Percentiles rank a stretch among this genome's conserved stretches.
phyloP scores from a whole-genome alignment of 441 rosid genomes.

The Pelargonium cotyledonis region DNA sequence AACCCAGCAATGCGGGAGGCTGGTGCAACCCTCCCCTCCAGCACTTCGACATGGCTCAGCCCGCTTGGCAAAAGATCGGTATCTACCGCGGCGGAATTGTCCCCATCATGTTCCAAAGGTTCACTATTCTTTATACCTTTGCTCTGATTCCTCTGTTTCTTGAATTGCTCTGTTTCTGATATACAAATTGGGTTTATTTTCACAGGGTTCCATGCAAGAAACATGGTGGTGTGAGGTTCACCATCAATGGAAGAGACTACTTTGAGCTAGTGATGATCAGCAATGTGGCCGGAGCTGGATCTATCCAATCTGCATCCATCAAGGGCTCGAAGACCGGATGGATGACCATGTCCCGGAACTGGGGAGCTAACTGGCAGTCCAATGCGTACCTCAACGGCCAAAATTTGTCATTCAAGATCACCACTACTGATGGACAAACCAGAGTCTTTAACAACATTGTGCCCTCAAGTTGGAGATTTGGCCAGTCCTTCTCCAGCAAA shows the following conservation, averaged over 20 bases:
- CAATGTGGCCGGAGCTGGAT: slow-evolving; percentile 49
- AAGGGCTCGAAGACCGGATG: slow-evolving; percentile 55
- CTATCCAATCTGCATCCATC: slow-evolving; percentile 41
- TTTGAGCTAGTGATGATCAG: slow-evolving; percentile 45
- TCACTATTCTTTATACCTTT: neutral
- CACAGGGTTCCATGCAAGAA: slow-evolving; percentile 59
- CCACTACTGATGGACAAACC: slow-evolving; percentile 47
- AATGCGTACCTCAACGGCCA: slow-evolving; percentile 46
- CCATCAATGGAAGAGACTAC: slow-evolving; percentile 60
- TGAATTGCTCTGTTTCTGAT: too few relatives aligned
- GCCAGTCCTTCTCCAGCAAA: slow-evolving; percentile 45
- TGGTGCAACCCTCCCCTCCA: slow-evolving; percentile 78
- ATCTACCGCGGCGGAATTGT: slow-evolving; percentile 59
- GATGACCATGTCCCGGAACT: slow-evolving; percentile 63
- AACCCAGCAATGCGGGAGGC: slow-evolving; percentile 51
- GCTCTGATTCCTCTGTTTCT: too few relatives aligned
- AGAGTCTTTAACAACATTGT: slow-evolving; percentile 33
- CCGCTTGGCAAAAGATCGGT: slow-evolving; percentile 68
- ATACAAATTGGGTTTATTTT: neutral
- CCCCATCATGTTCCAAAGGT: slow-evolving; percentile 61
- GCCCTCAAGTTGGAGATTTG: slow-evolving; percentile 55
- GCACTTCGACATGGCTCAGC: slow-evolving; percentile 74
- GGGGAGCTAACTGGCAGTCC: slow-evolving; percentile 82
- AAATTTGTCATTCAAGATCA: slow-evolving; percentile 53
- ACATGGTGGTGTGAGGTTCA: slow-evolving; percentile 64